These are phyloP conservation scores for Tuber umbilicatum DNA, from an alignment of 495 filamentous ascomycete species.

Conservation along the genomic window DNA sequence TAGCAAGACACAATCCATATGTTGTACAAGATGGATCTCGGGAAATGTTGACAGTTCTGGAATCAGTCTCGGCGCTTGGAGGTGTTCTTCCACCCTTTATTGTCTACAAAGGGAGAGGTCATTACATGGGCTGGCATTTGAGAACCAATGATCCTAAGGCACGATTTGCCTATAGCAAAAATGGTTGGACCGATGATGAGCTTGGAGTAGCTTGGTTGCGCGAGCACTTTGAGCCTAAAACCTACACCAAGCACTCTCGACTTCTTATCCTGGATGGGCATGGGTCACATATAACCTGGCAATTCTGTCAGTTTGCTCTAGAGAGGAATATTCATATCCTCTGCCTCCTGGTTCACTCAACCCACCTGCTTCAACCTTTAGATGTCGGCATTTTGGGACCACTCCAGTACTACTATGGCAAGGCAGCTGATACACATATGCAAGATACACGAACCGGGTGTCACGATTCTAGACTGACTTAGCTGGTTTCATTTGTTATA, in stretches of 20 bases:
- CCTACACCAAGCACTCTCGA: constrained; percentile 19
- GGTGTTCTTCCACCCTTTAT: constrained; percentile 8
- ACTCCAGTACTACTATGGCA: constrained; percentile 30
- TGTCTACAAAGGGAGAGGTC: too few relatives aligned
- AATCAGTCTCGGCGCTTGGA: constrained; percentile 9
- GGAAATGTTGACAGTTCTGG: constrained; percentile 20
- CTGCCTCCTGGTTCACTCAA: constrained; percentile 41
- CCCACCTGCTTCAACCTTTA: constrained; percentile 40
- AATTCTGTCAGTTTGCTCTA: too few relatives aligned
- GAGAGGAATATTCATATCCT: constrained; percentile 36
- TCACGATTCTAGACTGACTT: too few relatives aligned
- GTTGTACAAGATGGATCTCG: constrained; percentile 14
- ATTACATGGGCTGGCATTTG: constrained; percentile 17
- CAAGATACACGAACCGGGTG: constrained; percentile 10
- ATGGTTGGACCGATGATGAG: constrained; percentile 38
- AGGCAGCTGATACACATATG: constrained; percentile 12
- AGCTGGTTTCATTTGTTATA: too few relatives aligned
- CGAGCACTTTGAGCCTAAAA: constrained; percentile 32
- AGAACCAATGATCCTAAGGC: constrained; percentile 9
- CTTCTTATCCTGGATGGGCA: constrained; percentile 42
- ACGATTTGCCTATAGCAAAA: too few relatives aligned
- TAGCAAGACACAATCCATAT: constrained; percentile 5
- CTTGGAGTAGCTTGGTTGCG: constrained; percentile 34
- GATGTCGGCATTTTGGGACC: constrained; percentile 38
- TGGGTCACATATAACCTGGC: too few relatives aligned